Evolutionary conservation across 2,329 filamentous ascomycete genomes (phyloP), one percentile per base, ranked within the genome.

Genomic region (Fusarium continuum): DNA sequence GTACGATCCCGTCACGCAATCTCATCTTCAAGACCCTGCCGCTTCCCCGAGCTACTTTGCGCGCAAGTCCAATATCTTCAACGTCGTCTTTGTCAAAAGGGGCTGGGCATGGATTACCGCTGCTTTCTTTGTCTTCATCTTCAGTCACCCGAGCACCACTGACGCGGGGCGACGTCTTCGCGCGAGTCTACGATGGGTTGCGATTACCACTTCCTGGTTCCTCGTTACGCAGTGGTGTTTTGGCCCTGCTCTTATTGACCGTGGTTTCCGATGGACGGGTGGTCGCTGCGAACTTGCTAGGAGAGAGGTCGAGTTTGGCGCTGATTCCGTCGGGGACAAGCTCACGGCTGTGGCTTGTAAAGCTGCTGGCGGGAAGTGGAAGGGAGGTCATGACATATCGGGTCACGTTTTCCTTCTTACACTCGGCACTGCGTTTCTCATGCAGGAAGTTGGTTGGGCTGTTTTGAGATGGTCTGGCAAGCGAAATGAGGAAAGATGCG

Each of bases 171-270:
- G 63, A 81, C 78, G 60, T 69, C 48, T 85, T 10, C 84, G 87
- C 55, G 92, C 91, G 0, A 72, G 80, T 2, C 44, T 89, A 19
- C 85, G 95, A 41, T 99, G 92, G 82, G 80, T 65, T 0, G 78
- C 89, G 8, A 85, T 92, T 0, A 98, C 95, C 8, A 71, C 78
- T 2, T 89, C 88, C 77, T 99, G 95, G 95, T 82, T 92, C 35
- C 79, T 92, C 32, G 88, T 95, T 16, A 99, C 95, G 64, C 95
- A 98, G 80, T 98, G 95, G 95, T 98, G 88, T 76, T 97, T 99
- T 71, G 95, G 95, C 0, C 88, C 95, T 3, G 84, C 93, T 17
- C 81, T 99, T 43, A 94, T 98, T 70, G 95, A 99, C 75, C 89
- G 93, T 53, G 87, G 90, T 4, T 99, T 98, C 75, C 82, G 87